Conservation (phyloP, 208 protist genomes). For the Novymonas esmeraldas region DNA sequence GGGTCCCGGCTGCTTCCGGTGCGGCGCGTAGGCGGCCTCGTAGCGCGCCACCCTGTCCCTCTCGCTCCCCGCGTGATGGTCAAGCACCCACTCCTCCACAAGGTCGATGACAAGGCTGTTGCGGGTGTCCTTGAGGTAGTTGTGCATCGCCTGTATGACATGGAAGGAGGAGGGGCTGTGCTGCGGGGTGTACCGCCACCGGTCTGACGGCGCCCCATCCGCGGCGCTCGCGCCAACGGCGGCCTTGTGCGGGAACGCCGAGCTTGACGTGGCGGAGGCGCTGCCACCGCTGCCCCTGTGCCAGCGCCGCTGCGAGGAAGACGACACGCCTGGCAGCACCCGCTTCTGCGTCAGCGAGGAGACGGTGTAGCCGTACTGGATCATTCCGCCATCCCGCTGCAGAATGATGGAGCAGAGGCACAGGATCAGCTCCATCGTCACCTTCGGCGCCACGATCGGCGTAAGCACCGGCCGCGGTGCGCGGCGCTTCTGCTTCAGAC, state of each 20-base stretch:
- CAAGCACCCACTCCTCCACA: constrained; percentile 43
- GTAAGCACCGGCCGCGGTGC: constrained; percentile 1
- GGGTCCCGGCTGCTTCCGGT: background rate
- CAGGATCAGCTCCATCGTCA: constrained; percentile 65
- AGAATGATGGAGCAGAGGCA: constrained; percentile 56
- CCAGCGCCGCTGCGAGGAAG: constrained; percentile 30
- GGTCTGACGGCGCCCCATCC: constrained; percentile 7
- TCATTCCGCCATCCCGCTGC: constrained; percentile 54
- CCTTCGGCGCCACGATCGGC: constrained; percentile 32
- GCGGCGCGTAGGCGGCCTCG: constrained; percentile 17
- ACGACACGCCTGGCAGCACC: constrained; percentile 24
- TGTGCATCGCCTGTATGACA: constrained; percentile 41
- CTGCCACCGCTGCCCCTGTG: constrained; percentile 3
- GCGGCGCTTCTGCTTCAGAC: background rate
- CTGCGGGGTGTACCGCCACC: constrained; percentile 34
- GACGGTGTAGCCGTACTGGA: constrained; percentile 59
- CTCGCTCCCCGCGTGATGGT: constrained; percentile 34
- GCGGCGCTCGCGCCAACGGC: background rate
- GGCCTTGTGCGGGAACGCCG: constrained; percentile 10
- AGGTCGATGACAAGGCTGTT: constrained; percentile 33
- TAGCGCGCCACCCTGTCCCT: constrained; percentile 15
- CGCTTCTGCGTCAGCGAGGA: constrained; percentile 55
- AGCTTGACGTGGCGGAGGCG: background rate
- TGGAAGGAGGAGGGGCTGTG: constrained; percentile 51
- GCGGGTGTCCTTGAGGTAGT: constrained; percentile 41